Evolutionary conservation across 179 eudicot genomes (phyloP).

Genomic region (Spinacia oleracea): DNA sequence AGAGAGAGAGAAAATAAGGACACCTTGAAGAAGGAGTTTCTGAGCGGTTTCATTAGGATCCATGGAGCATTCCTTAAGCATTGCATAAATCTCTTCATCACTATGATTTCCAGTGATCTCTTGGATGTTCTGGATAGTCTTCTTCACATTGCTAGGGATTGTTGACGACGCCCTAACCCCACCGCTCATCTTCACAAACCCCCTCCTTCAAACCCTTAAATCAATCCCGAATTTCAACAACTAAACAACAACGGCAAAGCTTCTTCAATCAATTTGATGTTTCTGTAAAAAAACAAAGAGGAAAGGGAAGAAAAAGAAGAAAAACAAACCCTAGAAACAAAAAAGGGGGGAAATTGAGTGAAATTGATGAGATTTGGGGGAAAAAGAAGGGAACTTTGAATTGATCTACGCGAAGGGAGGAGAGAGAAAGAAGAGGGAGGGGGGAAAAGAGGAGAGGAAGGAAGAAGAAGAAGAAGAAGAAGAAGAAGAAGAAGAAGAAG

Average conservation of each 20-base stretch:
- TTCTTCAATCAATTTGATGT: background rate
- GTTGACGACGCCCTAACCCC: conserved; percentile 53
- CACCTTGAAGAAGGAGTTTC: conserved; percentile 70
- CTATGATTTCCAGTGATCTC: conserved; percentile 68
- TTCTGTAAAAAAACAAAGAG: background rate
- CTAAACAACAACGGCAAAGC: background rate
- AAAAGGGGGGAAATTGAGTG: background rate
- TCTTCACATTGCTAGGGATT: conserved; percentile 52
- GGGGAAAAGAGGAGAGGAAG: background rate
- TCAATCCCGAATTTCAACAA: background rate
- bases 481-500: background rate
- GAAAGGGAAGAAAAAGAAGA: background rate
- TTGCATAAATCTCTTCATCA: conserved; percentile 86
- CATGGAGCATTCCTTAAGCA: conserved; percentile 84
- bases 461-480: background rate
- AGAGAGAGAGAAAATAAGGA: background rate
- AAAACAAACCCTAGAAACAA: conserved; percentile 23
- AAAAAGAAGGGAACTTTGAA: conserved; percentile 17
- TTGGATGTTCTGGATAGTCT: conserved; percentile 72
- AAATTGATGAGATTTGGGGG: conserved; percentile 6
- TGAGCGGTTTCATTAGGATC: conserved; percentile 88
- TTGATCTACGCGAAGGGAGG: conserved; percentile 17
- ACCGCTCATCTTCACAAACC: conserved; percentile 53
- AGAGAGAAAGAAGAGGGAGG: background rate
- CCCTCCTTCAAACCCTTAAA: conserved; percentile 3